Evolutionary conservation across 768 basidiomycete species (phyloP).

Genomic region (Rhodotorula toruloides): DNA sequence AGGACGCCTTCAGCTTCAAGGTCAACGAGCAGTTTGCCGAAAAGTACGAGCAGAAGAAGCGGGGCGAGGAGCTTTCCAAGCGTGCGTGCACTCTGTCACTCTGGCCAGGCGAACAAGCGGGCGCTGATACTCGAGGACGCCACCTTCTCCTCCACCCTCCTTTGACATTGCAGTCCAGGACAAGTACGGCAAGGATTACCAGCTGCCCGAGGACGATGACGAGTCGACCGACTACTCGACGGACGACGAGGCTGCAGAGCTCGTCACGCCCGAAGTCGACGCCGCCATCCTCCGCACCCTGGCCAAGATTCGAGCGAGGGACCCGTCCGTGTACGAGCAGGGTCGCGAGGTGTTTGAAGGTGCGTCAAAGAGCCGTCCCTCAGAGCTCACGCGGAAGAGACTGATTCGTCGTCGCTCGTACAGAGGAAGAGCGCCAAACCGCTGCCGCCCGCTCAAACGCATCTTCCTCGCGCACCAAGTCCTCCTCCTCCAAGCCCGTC

Average conservation of each 20-base stretch:
- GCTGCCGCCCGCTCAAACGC: background rate
- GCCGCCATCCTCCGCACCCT: slow-evolving; percentile 89
- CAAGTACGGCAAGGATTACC: slow-evolving; percentile 56
- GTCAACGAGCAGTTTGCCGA: slow-evolving; percentile 74
- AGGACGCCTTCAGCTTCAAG: slow-evolving; percentile 48
- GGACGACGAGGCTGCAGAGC: slow-evolving; percentile 82
- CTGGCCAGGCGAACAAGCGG: background rate
- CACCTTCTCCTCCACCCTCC: background rate
- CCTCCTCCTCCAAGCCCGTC: slow-evolving; percentile 43
- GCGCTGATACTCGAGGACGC: background rate
- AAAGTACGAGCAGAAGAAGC: slow-evolving; percentile 75
- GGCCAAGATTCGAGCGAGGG: slow-evolving; percentile 71
- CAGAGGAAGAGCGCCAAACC: slow-evolving; percentile 37
- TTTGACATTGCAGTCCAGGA: slow-evolving; percentile 60
- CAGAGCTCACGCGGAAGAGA: background rate
- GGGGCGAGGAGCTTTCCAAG: slow-evolving; percentile 74
- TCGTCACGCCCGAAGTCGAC: slow-evolving; percentile 86
- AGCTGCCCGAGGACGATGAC: slow-evolving; percentile 48
- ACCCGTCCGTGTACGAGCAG: slow-evolving; percentile 75
- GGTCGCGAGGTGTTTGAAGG: slow-evolving; percentile 72
- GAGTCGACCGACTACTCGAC: slow-evolving; percentile 54
- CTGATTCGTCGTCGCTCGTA: background rate
- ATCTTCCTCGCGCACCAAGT: background rate
- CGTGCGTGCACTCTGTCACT: slow-evolving; percentile 51
- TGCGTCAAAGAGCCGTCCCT: slow-evolving; percentile 44